Base-by-base conservation (phyloP, 225 moss, liverwort and hornwort genomes). In the Marchantia polymorpha region DNA sequence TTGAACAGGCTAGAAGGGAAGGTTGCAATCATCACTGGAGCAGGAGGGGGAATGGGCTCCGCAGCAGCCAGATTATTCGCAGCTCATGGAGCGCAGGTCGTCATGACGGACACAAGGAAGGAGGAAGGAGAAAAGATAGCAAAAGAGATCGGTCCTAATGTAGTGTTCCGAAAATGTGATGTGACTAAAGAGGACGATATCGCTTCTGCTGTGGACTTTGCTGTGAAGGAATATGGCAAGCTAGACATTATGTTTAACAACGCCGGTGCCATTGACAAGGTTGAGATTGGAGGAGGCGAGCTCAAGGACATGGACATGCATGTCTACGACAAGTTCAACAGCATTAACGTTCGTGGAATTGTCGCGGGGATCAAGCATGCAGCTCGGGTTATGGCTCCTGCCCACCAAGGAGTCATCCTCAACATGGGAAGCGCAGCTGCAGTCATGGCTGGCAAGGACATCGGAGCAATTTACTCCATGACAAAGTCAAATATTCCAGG, bases 21-120 rank as follows among this genome's bases (percentile, higher is more conserved):
- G 46, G 69, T 84, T 56, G 84, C 78, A 14, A 73, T 84, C 39
- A 75, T 84, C 30, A 84, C 78, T 14, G 84, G 78, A 50, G 81
- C 67, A 78, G 81, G 46, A 17, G 69, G 74, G 3, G 61, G 7
- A 15, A 49, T 83, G 8, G 83, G 83, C 31, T 12, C 58, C 0
- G 65, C 69, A 6, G 46, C 75, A n/a, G 25, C 67, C 50, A 71
- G 52, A 46, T 27, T 72, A 7, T 84, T 80, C 52, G 77, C 64
- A 63, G 50, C 70, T 20, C 76, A 80, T 22, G 80, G 77, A 53
- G 84, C 84, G 31, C 71, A 84, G 12, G 80, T 84, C 3, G 67
- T 77, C 27, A 0, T 84, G 16, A 47, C 73, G 8, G 84, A 81
- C 53, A 7, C 77, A 0, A 1, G n/a, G 1, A 58, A 77, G 12